Conservation (phyloP, 2,329 filamentous ascomycete species). For the Lachnum nothofagi region DNA sequence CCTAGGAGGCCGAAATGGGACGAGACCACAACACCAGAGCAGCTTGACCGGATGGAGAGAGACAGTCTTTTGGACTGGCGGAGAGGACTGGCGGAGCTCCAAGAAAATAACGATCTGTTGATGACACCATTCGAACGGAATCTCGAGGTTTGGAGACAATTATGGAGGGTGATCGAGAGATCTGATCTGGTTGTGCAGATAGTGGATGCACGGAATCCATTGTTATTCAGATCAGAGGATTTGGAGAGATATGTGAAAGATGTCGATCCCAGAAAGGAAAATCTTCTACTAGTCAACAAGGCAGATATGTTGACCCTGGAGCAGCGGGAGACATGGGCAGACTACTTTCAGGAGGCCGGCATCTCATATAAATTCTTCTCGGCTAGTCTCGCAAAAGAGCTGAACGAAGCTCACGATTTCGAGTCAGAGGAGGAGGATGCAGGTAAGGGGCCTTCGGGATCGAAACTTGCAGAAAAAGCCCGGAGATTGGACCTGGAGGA, state of each 20-base stretch:
- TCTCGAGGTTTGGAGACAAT: conserved; percentile 92
- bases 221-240: conserved; percentile 92
- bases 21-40: conserved; percentile 70
- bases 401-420: conserved; percentile 66
- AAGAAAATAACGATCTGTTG: conserved; percentile 88
- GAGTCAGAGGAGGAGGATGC: conserved; percentile 45
- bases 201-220: conserved; percentile 90
- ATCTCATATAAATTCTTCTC: conserved; percentile 97
- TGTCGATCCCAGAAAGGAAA: conserved; percentile 80
- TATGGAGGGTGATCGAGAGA: conserved; percentile 96
- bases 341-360: conserved; percentile 72
- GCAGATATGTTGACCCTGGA: conserved; percentile 94
- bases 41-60: conserved; percentile 75
- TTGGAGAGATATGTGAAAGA: conserved; percentile 92
- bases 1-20: conserved; percentile 89
- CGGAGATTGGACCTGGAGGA: conserved; percentile 38
- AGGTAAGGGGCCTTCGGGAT: conserved; percentile 34
- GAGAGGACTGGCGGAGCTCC: conserved; percentile 81
- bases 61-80: conserved; percentile 83
- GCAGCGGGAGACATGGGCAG: conserved; percentile 79
- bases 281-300: conserved; percentile 93
- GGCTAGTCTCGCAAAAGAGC: conserved; percentile 82
- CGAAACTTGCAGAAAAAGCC: conserved; percentile 31
- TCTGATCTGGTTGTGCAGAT: conserved; percentile 96
- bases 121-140: conserved; percentile 99